Percentiles rank a stretch among this genome's conserved stretches.
phyloP scores from a whole-genome alignment of 192 early-diverging fungal species.

The Allomyces macrogynus region DNA sequence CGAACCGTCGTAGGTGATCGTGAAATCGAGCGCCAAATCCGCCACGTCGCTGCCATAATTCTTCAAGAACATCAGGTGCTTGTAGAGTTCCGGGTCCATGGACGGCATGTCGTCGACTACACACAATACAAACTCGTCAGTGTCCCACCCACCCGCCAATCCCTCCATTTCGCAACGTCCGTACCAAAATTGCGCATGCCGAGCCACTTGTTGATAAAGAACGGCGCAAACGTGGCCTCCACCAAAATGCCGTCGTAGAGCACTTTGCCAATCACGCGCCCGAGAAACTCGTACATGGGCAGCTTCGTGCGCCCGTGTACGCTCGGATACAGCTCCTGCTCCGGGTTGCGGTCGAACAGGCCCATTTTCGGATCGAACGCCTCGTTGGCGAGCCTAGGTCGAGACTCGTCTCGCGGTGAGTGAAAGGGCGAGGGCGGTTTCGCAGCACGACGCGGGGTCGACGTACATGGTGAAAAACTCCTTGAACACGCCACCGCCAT shows the following conservation, averaged over 20 bases:
- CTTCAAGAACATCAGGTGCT: slow-evolving; percentile 48
- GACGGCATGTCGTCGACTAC: slow-evolving; percentile 61
- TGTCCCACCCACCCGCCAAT: neutral
- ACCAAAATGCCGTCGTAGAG: slow-evolving; percentile 66
- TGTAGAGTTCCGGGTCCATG: slow-evolving; percentile 56
- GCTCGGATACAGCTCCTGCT: slow-evolving; percentile 55
- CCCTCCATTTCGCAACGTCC: slow-evolving; percentile 9
- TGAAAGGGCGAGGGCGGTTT: too few relatives aligned
- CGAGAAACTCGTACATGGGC: slow-evolving; percentile 51
- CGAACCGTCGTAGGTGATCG: slow-evolving; percentile 39
- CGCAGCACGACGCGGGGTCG: too few relatives aligned
- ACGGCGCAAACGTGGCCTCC: slow-evolving; percentile 61
- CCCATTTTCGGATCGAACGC: slow-evolving; percentile 55
- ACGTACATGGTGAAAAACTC: slow-evolving; percentile 73
- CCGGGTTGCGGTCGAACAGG: slow-evolving; percentile 39
- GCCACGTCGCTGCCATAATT: slow-evolving; percentile 44
- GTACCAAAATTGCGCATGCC: slow-evolving; percentile 41
- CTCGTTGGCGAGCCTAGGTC: slow-evolving; percentile 31
- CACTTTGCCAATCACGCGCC: slow-evolving; percentile 64
- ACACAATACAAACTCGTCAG: neutral
- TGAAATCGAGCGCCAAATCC: slow-evolving; percentile 52
- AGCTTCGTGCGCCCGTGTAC: slow-evolving; percentile 27
- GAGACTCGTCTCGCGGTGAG: too few relatives aligned
- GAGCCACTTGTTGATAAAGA: slow-evolving; percentile 58
- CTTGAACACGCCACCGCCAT: slow-evolving; percentile 94